phyloP scores from a whole-genome alignment of 2,329 filamentous ascomycete genomes.

The Coniochaeta ligniaria region DNA sequence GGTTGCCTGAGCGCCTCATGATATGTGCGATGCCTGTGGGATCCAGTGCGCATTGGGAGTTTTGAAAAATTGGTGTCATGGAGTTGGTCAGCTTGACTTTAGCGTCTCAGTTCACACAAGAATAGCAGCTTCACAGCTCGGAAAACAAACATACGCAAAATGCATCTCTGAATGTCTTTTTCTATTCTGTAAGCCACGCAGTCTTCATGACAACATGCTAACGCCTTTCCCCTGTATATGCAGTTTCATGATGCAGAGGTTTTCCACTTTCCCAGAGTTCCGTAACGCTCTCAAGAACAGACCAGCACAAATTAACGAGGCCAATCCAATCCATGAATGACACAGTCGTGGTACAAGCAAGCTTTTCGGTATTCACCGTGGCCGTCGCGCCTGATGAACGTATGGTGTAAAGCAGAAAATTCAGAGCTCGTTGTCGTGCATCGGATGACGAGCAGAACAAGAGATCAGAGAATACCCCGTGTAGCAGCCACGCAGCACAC shows the following conservation, averaged over 20 bases:
- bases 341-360: not conserved
- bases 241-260: not conserved
- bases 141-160: not conserved
- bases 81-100: too few species aligned
- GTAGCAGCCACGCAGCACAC: not conserved
- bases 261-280: not conserved
- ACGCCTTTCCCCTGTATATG: not conserved
- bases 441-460: not conserved
- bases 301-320: not conserved
- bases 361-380: not conserved
- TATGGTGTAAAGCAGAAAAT: not conserved
- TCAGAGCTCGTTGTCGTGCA: not conserved
- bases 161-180: not conserved
- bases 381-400: not conserved
- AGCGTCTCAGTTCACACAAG: not conserved
- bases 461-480: not conserved
- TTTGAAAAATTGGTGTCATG: not conserved
- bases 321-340: not conserved
- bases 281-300: not conserved
- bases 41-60: not conserved
- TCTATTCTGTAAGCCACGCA: not conserved
- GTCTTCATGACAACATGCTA: not conserved
- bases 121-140: not conserved
- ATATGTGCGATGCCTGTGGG: too few species aligned
- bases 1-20: too few species aligned